Evolutionary conservation across 2,329 filamentous ascomycete genomes (phyloP).

Genomic region (Sclerotinia subarctica): DNA sequence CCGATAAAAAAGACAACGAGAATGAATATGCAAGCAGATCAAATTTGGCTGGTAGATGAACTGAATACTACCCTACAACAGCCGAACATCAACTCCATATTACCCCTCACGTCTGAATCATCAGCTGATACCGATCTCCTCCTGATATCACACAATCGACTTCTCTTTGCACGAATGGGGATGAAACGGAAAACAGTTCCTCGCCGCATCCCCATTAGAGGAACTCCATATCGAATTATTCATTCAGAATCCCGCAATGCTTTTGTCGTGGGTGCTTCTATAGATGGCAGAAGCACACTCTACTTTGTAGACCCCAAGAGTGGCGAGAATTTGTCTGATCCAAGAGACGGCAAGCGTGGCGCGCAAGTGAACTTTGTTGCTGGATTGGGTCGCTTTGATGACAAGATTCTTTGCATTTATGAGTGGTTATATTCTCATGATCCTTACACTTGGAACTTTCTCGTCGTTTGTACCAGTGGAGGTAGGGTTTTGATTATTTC

Average conservation of each 20-base stretch:
- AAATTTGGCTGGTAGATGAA: conserved; percentile 52
- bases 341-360: conserved; percentile 41
- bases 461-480: conserved; percentile 56
- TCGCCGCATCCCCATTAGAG: conserved; percentile 46
- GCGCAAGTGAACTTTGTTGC: conserved; percentile 49
- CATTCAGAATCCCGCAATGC: conserved; percentile 53
- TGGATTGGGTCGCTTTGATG: conserved; percentile 54
- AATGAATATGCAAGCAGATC: conserved; percentile 29
- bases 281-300: conserved; percentile 47
- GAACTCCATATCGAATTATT: conserved; percentile 45
- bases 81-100: conserved; percentile 49
- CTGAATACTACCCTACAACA: conserved; percentile 46
- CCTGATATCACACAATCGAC: conserved; percentile 48
- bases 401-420: conserved; percentile 57
- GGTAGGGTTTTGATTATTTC: conserved; percentile 57
- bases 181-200: conserved; percentile 47
- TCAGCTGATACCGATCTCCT: conserved; percentile 40
- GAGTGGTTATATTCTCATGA: conserved; percentile 62
- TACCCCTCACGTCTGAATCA: conserved; percentile 42
- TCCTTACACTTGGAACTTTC: conserved; percentile 57
- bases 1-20: neutral
- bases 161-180: conserved; percentile 54
- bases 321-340: conserved; percentile 49
- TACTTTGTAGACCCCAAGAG: conserved; percentile 56
- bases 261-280: conserved; percentile 52